Evolutionary conservation across 768 basidiomycete species (phyloP), one percentile per base, ranked within the genome.

Genomic region (Cyclocybe aegerita): DNA sequence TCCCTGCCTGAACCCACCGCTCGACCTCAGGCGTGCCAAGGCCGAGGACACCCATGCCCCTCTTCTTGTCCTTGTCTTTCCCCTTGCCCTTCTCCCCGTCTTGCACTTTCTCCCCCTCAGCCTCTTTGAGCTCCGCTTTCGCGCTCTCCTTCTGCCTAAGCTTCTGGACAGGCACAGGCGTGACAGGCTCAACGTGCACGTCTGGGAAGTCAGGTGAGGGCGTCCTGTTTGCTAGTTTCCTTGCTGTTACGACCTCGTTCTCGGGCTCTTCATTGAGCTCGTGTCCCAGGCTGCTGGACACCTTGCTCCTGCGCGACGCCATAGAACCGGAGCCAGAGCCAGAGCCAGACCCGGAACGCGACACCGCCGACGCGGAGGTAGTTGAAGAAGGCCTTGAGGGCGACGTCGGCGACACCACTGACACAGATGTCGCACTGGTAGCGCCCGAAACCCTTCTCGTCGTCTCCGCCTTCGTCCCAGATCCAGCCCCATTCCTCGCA

Each of bases 1-100:
- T 67, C 14, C 74, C 75, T 7, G 72, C 73, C 39, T 65, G 64
- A n/a, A 78, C 70, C 83, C 83, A 79, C 29, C 61, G 62, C 50
- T 75, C 72, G 11, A 80, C 73, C 48, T 83, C 81, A 3, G 82
- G 82, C 15, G 77, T 77, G 4, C 72, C 76, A n/a, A 80, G 65
- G 11, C 77, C 76, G 12, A 79, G 61, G 11, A 77, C 65, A 5
- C 58, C 66, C 54, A 70, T 50, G 3, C 58, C 67, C 41, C 66
- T 67, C 32, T 56, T 62, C 15, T 65, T 56, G 30, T 50, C 53
- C 11, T 57, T 55, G 14, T 48, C 45, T 32, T 64, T 48, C 36
- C 50, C 54, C 30, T 64, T 49, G 30, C 52, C 48, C 16, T 39
- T 53, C 23, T 45, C 50, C 60, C 39, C 62, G 52, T 30, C 73